A percentile compares a stretch with the other conserved stretches of the same genome.
phyloP scores from a whole-genome alignment of 305 asterid genomes.

The Solanum hybrid region DNA sequence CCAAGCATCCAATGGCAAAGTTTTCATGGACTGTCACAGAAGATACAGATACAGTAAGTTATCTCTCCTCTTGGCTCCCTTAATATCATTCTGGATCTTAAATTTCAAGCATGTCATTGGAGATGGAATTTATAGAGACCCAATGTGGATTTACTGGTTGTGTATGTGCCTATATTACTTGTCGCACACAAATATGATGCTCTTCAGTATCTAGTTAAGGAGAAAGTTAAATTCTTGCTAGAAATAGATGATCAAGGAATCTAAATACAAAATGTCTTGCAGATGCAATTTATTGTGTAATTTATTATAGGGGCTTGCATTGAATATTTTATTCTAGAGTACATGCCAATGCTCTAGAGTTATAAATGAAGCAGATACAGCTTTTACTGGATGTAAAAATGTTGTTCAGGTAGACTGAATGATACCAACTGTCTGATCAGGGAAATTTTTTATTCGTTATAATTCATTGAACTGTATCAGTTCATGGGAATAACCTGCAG shows the following conservation, averaged over 20 bases:
- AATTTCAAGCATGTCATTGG: neutral
- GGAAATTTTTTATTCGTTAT: neutral
- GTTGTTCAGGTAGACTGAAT: neutral
- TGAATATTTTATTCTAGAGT: neutral
- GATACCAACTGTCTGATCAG: neutral
- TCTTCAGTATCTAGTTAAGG: neutral
- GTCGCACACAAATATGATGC: neutral
- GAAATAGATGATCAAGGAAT: neutral
- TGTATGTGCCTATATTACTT: neutral
- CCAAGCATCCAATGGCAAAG: conserved; percentile 96
- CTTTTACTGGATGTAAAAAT: neutral
- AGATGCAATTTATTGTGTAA: neutral
- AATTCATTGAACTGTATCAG: neutral
- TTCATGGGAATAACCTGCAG: neutral
- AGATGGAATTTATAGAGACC: neutral
- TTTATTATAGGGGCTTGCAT: neutral
- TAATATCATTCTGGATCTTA: neutral
- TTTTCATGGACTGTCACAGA: conserved; percentile 90
- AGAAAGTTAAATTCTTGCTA: neutral
- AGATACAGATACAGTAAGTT: conserved; percentile 82
- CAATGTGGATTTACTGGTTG: neutral
- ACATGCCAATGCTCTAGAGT: neutral
- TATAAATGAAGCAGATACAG: neutral
- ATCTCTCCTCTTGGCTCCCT: conserved; percentile 10
- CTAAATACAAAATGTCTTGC: neutral